Percentiles rank a stretch among this genome's conserved stretches.
These are phyloP conservation scores for Eryngium alpinum DNA, from an alignment of 140 eudicot genomes.

Conservation along the genomic window DNA sequence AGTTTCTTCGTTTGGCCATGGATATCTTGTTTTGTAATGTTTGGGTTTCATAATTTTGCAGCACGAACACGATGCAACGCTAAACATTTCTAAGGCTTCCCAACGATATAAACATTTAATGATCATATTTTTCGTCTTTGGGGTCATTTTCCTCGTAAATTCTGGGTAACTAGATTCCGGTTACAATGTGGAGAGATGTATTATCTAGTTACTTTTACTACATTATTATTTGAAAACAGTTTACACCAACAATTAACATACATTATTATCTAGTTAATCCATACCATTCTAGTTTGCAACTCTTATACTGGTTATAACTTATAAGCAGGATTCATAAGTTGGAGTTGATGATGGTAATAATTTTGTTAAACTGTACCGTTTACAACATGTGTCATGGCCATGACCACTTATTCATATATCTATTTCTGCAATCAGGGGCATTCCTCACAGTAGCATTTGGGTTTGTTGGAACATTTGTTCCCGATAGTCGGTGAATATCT, in stretches of 20 bases:
- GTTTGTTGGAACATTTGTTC: constrained; percentile 52
- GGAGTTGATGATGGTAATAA: constrained; percentile 65
- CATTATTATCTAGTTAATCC: too few species aligned
- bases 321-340: constrained; percentile 45
- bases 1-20: too few species aligned
- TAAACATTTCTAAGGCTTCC: too few species aligned
- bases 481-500: constrained; percentile 23
- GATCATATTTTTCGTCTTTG: too few species aligned
- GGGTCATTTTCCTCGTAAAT: too few species aligned
- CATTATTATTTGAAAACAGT: neutral
- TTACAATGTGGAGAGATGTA: constrained; percentile 55
- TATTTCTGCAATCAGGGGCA: constrained; percentile 61
- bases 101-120: too few species aligned
- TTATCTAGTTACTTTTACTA: neutral
- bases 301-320: constrained; percentile 18
- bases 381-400: constrained; percentile 53
- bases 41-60: too few species aligned
- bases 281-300: constrained; percentile 2
- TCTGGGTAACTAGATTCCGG: too few species aligned
- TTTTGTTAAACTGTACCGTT: constrained; percentile 45
- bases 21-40: too few species aligned
- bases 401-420: constrained; percentile 60
- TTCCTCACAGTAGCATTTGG: constrained; percentile 62
- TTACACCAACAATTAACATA: neutral
- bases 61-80: too few species aligned